Conservation (phyloP, 257 asterid species). For the Fraxinus pennsylvanica region DNA sequence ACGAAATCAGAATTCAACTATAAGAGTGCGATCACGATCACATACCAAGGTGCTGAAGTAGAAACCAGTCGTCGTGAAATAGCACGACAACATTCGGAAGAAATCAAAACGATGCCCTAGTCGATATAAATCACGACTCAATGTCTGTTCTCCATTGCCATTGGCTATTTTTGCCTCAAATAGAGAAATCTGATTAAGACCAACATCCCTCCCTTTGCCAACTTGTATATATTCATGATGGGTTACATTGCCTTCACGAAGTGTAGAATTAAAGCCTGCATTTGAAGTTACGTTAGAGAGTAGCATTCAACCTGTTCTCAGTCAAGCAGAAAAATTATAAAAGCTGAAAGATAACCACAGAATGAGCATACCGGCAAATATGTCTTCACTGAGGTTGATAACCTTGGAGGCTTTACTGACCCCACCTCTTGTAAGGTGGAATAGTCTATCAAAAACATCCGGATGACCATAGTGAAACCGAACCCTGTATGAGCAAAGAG, state of each 20-base stretch:
- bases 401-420: slow-evolving; percentile 93
- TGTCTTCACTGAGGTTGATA: slow-evolving; percentile 91
- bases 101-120: slow-evolving; percentile 99
- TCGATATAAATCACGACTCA: slow-evolving; percentile 91
- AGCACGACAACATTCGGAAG: slow-evolving; percentile 94
- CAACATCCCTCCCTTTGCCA: slow-evolving; percentile 98
- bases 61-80: slow-evolving; percentile 94
- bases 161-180: slow-evolving; percentile 97
- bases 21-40: no score
- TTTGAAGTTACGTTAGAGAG: neutral
- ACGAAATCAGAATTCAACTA: no score
- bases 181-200: slow-evolving; percentile 94
- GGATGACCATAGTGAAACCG: slow-evolving; percentile 99
- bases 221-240: slow-evolving; percentile 99
- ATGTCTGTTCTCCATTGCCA: slow-evolving; percentile 96
- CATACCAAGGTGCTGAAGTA: slow-evolving; percentile 73
- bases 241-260: slow-evolving; percentile 96
- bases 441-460: slow-evolving; percentile 91
- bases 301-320: slow-evolving; percentile 10
- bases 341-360: neutral
- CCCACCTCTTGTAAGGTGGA: slow-evolving; percentile 97
- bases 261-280: slow-evolving; percentile 96
- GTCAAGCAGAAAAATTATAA: neutral
- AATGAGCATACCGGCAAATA: slow-evolving; percentile 78
- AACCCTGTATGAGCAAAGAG: slow-evolving; percentile 56